phyloP scores from a whole-genome alignment of 2,329 filamentous ascomycete species.

The Fusarium irregulare region DNA sequence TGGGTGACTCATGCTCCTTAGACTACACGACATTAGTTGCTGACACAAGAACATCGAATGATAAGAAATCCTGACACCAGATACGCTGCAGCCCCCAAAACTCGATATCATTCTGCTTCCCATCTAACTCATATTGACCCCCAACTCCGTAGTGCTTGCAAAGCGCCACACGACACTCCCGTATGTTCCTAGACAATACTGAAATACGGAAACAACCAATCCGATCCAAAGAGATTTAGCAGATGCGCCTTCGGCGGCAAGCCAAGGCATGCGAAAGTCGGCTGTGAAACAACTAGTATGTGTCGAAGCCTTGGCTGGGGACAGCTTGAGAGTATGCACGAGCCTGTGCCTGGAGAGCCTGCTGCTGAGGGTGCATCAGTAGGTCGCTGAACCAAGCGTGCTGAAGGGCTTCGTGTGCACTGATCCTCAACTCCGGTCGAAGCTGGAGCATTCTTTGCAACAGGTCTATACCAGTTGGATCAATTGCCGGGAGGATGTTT shows the following conservation, averaged over 20 bases:
- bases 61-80: conserved; percentile 14
- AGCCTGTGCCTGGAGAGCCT: conserved; percentile 57
- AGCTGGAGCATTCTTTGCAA: conserved; percentile 92
- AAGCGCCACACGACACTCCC: conserved; percentile 22
- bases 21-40: conserved; percentile 33
- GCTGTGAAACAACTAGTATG: conserved; percentile 46
- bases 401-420: conserved; percentile 84
- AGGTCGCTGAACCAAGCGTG: conserved; percentile 94
- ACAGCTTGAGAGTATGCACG: conserved; percentile 55
- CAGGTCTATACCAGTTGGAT: conserved; percentile 86
- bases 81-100: conserved; percentile 24
- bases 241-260: neutral
- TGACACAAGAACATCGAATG: conserved; percentile 9
- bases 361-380: conserved; percentile 63
- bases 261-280: conserved; percentile 11
- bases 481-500: conserved; percentile 89
- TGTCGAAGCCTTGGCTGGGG: conserved; percentile 54
- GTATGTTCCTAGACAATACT: conserved; percentile 8
- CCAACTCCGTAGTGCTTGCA: conserved; percentile 42
- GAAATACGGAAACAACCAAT: conserved; percentile 13
- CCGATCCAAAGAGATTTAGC: conserved; percentile 8
- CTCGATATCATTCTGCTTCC: conserved; percentile 31
- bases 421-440: conserved; percentile 89
- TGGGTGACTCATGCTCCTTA: conserved; percentile 10
- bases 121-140: conserved; percentile 41